phyloP scores from a whole-genome alignment of 495 filamentous ascomycete genomes.

The Podospora fimiseda region DNA sequence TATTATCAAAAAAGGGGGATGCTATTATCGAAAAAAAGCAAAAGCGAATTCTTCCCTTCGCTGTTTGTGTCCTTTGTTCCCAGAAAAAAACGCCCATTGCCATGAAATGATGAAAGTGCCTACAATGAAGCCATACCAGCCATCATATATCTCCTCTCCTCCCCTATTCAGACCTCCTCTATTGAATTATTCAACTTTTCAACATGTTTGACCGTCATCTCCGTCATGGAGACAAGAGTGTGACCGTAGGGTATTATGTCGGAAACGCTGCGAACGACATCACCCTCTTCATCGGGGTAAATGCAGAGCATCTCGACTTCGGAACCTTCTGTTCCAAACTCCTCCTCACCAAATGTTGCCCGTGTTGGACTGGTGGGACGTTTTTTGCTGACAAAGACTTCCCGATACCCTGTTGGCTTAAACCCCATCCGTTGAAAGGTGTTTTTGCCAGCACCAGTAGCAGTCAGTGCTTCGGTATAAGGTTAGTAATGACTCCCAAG shows the following conservation, averaged over 20 bases:
- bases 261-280: neutral
- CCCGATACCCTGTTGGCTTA: conserved; percentile 24
- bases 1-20: too few species aligned
- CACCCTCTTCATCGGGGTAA: conserved; percentile 11
- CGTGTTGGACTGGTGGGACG: neutral
- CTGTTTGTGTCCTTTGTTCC: too few species aligned
- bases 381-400: conserved; percentile 17
- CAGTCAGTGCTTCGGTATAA: conserved; percentile 21
- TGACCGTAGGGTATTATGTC: neutral
- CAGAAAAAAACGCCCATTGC: too few species aligned
- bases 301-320: conserved; percentile 13
- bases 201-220: conserved; percentile 14
- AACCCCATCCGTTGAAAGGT: conserved; percentile 25
- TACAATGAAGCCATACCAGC: too few species aligned
- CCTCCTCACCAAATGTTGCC: neutral
- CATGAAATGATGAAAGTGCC: too few species aligned
- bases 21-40: too few species aligned
- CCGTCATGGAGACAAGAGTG: conserved; percentile 3
- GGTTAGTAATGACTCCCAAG: neutral
- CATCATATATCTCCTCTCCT: too few species aligned
- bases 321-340: neutral
- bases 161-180: too few species aligned
- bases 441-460: conserved; percentile 21
- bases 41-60: too few species aligned
- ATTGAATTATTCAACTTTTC: too few species aligned